These are phyloP conservation scores for Vicia faba DNA, from an alignment of 306 rosid species.

Conservation along the genomic window DNA sequence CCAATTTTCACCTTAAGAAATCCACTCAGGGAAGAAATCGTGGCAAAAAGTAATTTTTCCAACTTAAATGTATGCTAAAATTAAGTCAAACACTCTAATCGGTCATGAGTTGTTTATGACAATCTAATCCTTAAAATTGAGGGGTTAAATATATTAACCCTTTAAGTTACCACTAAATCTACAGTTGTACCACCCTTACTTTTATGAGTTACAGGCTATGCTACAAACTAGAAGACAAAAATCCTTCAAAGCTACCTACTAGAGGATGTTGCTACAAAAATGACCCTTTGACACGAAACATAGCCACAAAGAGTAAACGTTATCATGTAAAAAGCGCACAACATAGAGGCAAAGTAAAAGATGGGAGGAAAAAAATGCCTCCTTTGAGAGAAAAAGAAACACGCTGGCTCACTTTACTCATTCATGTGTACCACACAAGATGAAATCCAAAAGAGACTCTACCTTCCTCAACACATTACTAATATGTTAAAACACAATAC, in stretches of 20 bases:
- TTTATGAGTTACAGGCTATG: slow-evolving; percentile 3
- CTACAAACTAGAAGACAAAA: slow-evolving; percentile 14
- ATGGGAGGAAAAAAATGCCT: background rate
- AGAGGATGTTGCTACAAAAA: slow-evolving; percentile 3
- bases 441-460: slow-evolving; percentile 23
- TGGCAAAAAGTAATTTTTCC: background rate
- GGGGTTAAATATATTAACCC: no score
- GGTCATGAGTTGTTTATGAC: no score
- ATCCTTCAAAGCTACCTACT: slow-evolving; percentile 11
- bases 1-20: background rate
- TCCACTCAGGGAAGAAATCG: background rate
- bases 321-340: background rate
- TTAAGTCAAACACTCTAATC: no score
- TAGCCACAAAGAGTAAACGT: background rate
- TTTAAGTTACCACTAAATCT: no score
- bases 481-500: slow-evolving; percentile 29
- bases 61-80: background rate
- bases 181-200: background rate
- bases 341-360: slow-evolving; percentile 9
- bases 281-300: slow-evolving; percentile 32
- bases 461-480: slow-evolving; percentile 26
- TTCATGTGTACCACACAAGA: slow-evolving; percentile 25
- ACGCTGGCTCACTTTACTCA: slow-evolving; percentile 19
- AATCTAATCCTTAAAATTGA: no score
- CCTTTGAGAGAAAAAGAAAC: slow-evolving; percentile 17